phyloP scores from a whole-genome alignment of 768 basidiomycete genomes.

The Brasilioporus rufonigricans region DNA sequence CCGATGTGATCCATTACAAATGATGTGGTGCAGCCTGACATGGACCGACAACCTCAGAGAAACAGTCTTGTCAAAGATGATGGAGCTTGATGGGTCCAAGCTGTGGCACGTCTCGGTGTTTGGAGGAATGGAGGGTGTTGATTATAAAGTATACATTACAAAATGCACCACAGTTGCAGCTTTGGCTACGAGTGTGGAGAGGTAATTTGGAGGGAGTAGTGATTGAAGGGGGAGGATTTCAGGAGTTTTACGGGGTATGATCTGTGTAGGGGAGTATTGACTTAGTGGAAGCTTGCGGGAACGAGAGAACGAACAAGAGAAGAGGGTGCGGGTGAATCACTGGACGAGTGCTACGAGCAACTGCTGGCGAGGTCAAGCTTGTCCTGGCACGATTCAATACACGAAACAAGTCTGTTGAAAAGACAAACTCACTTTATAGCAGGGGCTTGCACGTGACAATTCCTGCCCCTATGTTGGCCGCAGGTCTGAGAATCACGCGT shows the following conservation, averaged over 20 bases:
- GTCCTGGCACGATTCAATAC: too few species aligned
- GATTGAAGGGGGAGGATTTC: not conserved
- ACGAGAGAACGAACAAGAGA: not conserved
- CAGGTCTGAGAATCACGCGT: too few species aligned
- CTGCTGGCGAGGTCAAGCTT: too few species aligned
- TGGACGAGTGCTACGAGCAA: slow-evolving; percentile 42
- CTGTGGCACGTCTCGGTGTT: not conserved
- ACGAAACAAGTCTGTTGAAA: too few species aligned
- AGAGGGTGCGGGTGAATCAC: slow-evolving; percentile 3
- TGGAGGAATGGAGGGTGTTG: slow-evolving; percentile 52
- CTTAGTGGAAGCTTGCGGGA: slow-evolving; percentile 5
- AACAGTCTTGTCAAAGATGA: slow-evolving; percentile 48
- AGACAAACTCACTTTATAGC: too few species aligned
- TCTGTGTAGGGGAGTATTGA: not conserved
- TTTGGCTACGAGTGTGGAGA: slow-evolving; percentile 40
- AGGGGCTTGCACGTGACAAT: too few species aligned
- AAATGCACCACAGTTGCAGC: slow-evolving; percentile 45
- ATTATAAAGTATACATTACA: slow-evolving; percentile 55
- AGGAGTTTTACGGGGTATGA: not conserved
- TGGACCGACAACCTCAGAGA: slow-evolving; percentile 64
- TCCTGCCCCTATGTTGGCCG: too few species aligned
- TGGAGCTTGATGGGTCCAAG: slow-evolving; percentile 16
- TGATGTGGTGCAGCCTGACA: slow-evolving; percentile 58
- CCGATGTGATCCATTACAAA: slow-evolving; percentile 47
- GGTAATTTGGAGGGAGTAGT: not conserved